A percentile compares a stretch with the other conserved stretches of the same genome.
These are phyloP conservation scores for Russula abietina DNA, from an alignment of 768 basidiomycete genomes.

Conservation along the genomic window DNA sequence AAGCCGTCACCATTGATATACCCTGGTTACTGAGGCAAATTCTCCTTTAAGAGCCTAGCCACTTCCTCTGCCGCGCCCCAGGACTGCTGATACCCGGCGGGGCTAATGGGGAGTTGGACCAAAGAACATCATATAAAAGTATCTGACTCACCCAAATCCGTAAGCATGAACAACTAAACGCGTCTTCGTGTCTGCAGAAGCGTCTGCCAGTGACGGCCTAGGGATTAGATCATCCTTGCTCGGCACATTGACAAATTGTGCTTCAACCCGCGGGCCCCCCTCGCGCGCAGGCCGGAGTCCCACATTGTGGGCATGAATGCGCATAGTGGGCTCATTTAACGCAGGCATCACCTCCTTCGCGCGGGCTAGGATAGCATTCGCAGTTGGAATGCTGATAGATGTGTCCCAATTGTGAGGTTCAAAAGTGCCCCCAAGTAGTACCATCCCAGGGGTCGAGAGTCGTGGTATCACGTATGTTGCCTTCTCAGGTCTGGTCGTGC, in stretches of 20 bases:
- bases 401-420: conserved; percentile 46
- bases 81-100: conserved; percentile 30
- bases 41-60: conserved; percentile 21
- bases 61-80: conserved; percentile 31
- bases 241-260: conserved; percentile 38
- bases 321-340: conserved; percentile 35
- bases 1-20: neutral
- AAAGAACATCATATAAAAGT: conserved; percentile 21
- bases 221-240: conserved; percentile 28
- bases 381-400: conserved; percentile 39
- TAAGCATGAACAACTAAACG: conserved; percentile 52
- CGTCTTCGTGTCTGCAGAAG: conserved; percentile 25
- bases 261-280: conserved; percentile 55
- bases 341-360: conserved; percentile 38
- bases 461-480: conserved; percentile 60
- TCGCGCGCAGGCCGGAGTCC: conserved; percentile 51
- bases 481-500: conserved; percentile 21
- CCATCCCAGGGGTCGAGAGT: conserved; percentile 40
- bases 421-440: conserved; percentile 55
- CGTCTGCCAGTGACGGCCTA: conserved; percentile 21
- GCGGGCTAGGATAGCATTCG: conserved; percentile 42
- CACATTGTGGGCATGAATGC: conserved; percentile 48
- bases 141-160: conserved; percentile 46
- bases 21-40: conserved; percentile 4
- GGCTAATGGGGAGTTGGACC: conserved; percentile 15